Base-by-base conservation (phyloP, 768 basidiomycete genomes). In the Omphalotus guepiniiformis region DNA sequence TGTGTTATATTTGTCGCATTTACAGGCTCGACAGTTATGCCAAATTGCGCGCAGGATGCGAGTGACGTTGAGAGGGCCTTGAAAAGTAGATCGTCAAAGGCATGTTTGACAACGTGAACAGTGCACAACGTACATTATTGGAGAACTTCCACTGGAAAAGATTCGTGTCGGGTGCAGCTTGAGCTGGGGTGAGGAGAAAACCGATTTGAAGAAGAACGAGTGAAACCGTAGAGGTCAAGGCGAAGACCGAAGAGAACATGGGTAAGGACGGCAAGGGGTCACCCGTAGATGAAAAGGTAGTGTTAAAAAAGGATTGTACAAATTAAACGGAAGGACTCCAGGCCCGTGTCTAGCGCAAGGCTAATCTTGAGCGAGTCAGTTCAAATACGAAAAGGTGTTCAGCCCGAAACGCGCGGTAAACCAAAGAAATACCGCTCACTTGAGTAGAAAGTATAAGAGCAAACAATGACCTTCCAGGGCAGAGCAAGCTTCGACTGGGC, bases 91-190 rank as follows among this genome's bases (percentile, higher is more conserved):
- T 2, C 12, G 48, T 40, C n/a, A 9, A 40, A 46, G 27, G 18
- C 26, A 39, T 19, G 32, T 52, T 38, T 46, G 30, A 11, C 19
- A 18, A 27, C 23, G 15, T 9, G 16, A 21, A 3, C 42, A 28
- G 3, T 39, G 29, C 19, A 15, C 12, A 18, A 29, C 11, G 28
- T 16, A 56, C 65, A 35, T 58, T 58, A 21, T 57, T 49, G 15
- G 48, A 42, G 49, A 68, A 68, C 53, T 56, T 52, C 68, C 68
- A 70, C 44, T 59, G 53, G 44, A 71, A 70, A 27, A 44, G 27
- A 25, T 44, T 44, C 12, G 16, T 15, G 27, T 44, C 43, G 13
- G 43, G 43, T 22, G 43, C 19, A 21, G 27, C 27, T 23, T 44
- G 43, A 34, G 43, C 43, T 36, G 6, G 38, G 54, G 47, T 1